Percentiles rank a stretch among this genome's conserved stretches.
These are phyloP conservation scores for Priceomyces carsonii DNA, from an alignment of 805 yeast species.

Conservation along the genomic window DNA sequence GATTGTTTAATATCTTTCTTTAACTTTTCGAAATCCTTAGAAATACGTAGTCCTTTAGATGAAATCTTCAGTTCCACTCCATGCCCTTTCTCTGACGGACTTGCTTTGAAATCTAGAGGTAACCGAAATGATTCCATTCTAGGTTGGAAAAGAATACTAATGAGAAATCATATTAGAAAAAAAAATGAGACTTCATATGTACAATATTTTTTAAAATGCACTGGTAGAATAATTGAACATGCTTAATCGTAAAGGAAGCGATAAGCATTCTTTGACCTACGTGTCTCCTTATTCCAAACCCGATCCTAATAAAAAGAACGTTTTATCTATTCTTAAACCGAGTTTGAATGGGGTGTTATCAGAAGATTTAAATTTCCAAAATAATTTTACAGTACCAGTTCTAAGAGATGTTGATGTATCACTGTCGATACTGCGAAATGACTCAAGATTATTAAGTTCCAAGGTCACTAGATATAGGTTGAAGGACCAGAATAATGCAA, in stretches of 20 bases:
- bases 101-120: background rate
- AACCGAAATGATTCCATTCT: conserved; percentile 1
- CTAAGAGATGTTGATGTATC: conserved; percentile 14
- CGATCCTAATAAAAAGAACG: conserved; percentile 6
- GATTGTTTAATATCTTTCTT: conserved; percentile 11
- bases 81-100: background rate
- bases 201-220: too few relatives aligned
- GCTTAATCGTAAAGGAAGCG: too few relatives aligned
- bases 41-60: background rate
- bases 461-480: background rate
- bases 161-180: background rate
- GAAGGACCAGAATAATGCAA: background rate
- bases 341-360: background rate
- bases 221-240: too few relatives aligned
- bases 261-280: too few relatives aligned
- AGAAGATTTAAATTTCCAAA: background rate
- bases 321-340: conserved; percentile 13
- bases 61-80: conserved; percentile 1
- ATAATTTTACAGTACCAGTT: conserved; percentile 15
- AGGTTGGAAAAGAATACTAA: background rate
- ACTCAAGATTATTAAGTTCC: conserved; percentile 8
- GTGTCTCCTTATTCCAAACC: conserved; percentile 13
- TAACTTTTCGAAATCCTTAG: background rate
- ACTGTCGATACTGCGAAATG: conserved; percentile 13
- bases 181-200: too few relatives aligned